Percentiles rank a stretch among this genome's conserved stretches.
These are phyloP conservation scores for Plenodomus biglobosus DNA, from an alignment of 2,329 filamentous ascomycete species.

Conservation along the genomic window DNA sequence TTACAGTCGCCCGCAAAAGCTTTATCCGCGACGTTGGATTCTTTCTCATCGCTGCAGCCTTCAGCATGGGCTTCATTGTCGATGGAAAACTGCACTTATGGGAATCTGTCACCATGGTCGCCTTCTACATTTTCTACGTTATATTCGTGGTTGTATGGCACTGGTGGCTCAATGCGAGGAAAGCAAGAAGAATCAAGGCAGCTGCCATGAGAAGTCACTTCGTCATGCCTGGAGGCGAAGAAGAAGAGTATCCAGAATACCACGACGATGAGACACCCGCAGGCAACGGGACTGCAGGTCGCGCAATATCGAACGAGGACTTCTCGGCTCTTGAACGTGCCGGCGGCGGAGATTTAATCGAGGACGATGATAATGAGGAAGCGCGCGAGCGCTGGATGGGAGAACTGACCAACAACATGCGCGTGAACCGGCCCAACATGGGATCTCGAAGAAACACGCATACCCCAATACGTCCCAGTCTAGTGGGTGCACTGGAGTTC, in stretches of 20 bases:
- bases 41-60: constrained; percentile 82
- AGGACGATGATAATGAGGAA: constrained; percentile 60
- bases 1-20: constrained; percentile 83
- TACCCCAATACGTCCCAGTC: constrained; percentile 85
- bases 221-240: constrained; percentile 62
- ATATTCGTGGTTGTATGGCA: constrained; percentile 87
- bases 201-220: constrained; percentile 74
- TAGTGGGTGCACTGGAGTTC: constrained; percentile 93
- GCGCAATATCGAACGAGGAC: constrained; percentile 61
- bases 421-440: constrained; percentile 69
- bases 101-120: constrained; percentile 91
- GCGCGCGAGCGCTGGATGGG: constrained; percentile 67
- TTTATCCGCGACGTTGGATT: constrained; percentile 92
- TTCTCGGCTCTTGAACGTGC: constrained; percentile 63
- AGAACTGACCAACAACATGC: constrained; percentile 92
- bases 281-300: constrained; percentile 43
- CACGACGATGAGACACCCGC: constrained; percentile 56
- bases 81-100: constrained; percentile 83
- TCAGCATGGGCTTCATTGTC: constrained; percentile 83
- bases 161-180: constrained; percentile 72
- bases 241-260: constrained; percentile 58
- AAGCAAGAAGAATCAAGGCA: constrained; percentile 64
- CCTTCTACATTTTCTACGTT: constrained; percentile 89
- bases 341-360: constrained; percentile 60
- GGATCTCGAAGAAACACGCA: constrained; percentile 70